Evolutionary conservation across 1,139 yeast genomes (phyloP), one percentile per base, ranked within the genome.

Genomic region (Pneumocystis canis): DNA sequence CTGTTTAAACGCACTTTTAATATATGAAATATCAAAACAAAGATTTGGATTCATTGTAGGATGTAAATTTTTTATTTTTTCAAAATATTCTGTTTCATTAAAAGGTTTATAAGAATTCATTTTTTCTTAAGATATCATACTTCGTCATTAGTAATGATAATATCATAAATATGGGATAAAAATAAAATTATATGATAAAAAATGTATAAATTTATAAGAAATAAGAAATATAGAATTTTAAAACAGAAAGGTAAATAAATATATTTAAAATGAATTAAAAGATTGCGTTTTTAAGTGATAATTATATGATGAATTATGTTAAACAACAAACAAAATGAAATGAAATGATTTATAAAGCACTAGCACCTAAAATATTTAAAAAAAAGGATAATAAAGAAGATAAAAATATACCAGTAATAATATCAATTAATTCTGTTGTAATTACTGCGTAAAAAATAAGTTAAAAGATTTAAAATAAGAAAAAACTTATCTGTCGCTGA

Each of bases 391-490:
- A 47, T 18, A 47, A n/a, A 25, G 11, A 9, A 25, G n/a, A 11
- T 6, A 47, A 3, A 4, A 25, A 25, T 11, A 37, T 20, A 89
- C 98, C 98, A 74, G 98, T 92, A 78, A 92, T 92, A 76, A 92
- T 92, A 80, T 92, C 98, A 74, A 92, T 97, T 84, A 92, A 82
- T 82, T 92, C 98, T 83, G 92, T 92, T 80, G 98, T 92, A 75
- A 92, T 92, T 76, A 90, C 98, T 73, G 98, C 98, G 83, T 92
- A 98, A 86, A 98, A 28, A 47, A 11, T 25, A 2, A 47, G 16
- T 25, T 47, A 7, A 14, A 25, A n/a, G 9, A 9, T 25, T 37
- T 37, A 9, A 20, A 11, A 47, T 3, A 25, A 47, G 31, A 47
- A 47, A 25, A 9, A 25, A 47, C 54, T 47, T 47, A 47, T 47